Conservation (phyloP, 177 flowering plant species). For the Vitis hybrid region DNA sequence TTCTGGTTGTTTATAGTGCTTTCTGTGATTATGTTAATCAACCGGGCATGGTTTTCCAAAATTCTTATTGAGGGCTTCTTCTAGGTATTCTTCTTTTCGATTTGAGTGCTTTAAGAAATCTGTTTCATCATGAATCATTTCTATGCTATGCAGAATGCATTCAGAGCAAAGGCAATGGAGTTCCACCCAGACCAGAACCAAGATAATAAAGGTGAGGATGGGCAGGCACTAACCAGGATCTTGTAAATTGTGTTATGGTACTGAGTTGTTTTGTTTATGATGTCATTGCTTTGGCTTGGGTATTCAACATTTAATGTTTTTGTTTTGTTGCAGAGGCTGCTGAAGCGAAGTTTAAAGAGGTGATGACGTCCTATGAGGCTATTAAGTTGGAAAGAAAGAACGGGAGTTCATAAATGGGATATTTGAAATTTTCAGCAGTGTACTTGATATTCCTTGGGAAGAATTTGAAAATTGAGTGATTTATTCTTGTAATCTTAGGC, state of each 20-base stretch:
- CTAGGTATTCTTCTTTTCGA: not conserved
- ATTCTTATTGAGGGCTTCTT: not conserved
- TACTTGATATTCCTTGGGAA: no score
- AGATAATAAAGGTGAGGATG: slow-evolving; percentile 66
- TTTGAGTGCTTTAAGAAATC: not conserved
- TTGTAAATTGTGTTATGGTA: not conserved
- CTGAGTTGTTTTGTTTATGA: not conserved
- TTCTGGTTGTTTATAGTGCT: no score
- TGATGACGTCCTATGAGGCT: slow-evolving; percentile 89
- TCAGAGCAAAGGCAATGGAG: slow-evolving; percentile 82
- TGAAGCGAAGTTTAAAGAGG: slow-evolving; percentile 92
- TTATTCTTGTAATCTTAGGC: no score
- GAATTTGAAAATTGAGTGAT: no score
- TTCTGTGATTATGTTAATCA: no score
- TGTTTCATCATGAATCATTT: not conserved
- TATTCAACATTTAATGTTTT: not conserved
- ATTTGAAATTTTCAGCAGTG: not conserved
- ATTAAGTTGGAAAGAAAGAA: slow-evolving; percentile 73
- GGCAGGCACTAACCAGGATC: not conserved
- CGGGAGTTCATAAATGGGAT: slow-evolving; percentile 13
- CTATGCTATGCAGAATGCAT: slow-evolving; percentile 66
- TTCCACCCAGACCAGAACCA: slow-evolving; percentile 98
- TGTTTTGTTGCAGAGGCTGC: slow-evolving; percentile 70
- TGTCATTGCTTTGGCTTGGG: not conserved
- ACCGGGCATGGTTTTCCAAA: no score